Percentiles rank a stretch among this genome's conserved stretches.
Evolutionary conservation across 2,329 filamentous ascomycete species (phyloP).

Genomic region (Cyclaneusma minus): DNA sequence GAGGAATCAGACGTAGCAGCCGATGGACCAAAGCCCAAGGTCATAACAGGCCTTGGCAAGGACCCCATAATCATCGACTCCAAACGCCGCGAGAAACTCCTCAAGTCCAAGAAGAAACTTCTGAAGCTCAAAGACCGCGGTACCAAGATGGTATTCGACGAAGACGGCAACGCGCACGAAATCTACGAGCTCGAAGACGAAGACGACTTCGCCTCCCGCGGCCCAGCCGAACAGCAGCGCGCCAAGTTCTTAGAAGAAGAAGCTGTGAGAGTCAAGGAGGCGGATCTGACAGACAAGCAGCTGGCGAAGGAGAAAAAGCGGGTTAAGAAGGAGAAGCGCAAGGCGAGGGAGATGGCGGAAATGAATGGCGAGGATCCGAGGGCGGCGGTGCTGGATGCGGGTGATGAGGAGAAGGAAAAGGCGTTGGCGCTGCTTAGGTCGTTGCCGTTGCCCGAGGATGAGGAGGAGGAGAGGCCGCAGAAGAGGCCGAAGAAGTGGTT

Average conservation of each 20-base stretch:
- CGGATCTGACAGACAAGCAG: slow-evolving; percentile 72
- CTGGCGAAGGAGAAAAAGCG: slow-evolving; percentile 62
- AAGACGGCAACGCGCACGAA: slow-evolving; percentile 72
- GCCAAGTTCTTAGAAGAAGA: slow-evolving; percentile 67
- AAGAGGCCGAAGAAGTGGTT: slow-evolving; percentile 72
- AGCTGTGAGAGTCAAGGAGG: slow-evolving; percentile 50
- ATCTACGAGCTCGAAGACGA: slow-evolving; percentile 83
- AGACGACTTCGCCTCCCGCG: slow-evolving; percentile 60
- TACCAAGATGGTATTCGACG: slow-evolving; percentile 78
- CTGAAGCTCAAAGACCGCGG: slow-evolving; percentile 80
- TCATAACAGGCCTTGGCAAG: slow-evolving; percentile 50
- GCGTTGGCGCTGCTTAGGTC: slow-evolving; percentile 42
- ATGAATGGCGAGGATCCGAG: slow-evolving; percentile 20
- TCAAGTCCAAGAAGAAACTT: slow-evolving; percentile 88
- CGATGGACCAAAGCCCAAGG: slow-evolving; percentile 31
- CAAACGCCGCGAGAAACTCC: slow-evolving; percentile 87
- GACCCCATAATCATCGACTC: slow-evolving; percentile 77
- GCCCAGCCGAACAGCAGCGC: slow-evolving; percentile 62
- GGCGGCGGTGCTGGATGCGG: slow-evolving; percentile 17
- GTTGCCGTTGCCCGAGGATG: slow-evolving; percentile 31
- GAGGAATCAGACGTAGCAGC: slow-evolving; percentile 26
- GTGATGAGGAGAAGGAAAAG: slow-evolving; percentile 30
- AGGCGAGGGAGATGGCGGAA: slow-evolving; percentile 45
- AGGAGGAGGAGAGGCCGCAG: slow-evolving; percentile 27
- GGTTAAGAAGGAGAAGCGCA: slow-evolving; percentile 62